Evolutionary conservation across 177 flowering plant species (phyloP).

Genomic region (Telopea speciosissima): DNA sequence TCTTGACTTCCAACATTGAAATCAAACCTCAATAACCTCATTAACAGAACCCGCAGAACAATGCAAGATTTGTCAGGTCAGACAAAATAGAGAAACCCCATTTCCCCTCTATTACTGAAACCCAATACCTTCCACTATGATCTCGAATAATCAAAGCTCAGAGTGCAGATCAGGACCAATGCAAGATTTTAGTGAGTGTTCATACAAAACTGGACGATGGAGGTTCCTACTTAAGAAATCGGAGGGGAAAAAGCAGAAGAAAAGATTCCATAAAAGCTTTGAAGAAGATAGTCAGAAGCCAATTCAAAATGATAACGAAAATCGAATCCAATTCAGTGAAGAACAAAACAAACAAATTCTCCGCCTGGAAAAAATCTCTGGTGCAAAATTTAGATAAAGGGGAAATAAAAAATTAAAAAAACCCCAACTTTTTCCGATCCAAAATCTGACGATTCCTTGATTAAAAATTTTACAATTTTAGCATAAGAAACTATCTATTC

Average conservation of each 20-base stretch:
- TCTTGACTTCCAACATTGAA: neutral
- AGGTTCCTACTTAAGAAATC: neutral
- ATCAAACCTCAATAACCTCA: slow-evolving; percentile 1
- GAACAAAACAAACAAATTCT: neutral
- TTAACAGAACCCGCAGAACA: neutral
- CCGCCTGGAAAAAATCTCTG: neutral
- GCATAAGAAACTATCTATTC: neutral
- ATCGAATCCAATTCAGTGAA: neutral
- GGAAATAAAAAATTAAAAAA: neutral
- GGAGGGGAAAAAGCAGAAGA: neutral
- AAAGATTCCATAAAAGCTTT: too few relatives aligned
- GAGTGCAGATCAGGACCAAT: neutral
- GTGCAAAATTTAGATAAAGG: neutral
- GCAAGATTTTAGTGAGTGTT: neutral
- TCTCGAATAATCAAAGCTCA: neutral
- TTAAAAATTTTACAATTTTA: neutral
- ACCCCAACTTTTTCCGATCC: neutral
- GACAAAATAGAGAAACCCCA: neutral
- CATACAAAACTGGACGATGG: neutral
- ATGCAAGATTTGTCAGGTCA: neutral
- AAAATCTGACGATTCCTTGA: neutral
- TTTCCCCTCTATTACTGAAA: neutral
- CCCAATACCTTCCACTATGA: neutral
- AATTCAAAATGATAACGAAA: neutral
- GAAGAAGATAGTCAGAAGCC: neutral